Evolutionary conservation across 2,329 filamentous ascomycete genomes (phyloP).

Genomic region (Gremmenia infestans): DNA sequence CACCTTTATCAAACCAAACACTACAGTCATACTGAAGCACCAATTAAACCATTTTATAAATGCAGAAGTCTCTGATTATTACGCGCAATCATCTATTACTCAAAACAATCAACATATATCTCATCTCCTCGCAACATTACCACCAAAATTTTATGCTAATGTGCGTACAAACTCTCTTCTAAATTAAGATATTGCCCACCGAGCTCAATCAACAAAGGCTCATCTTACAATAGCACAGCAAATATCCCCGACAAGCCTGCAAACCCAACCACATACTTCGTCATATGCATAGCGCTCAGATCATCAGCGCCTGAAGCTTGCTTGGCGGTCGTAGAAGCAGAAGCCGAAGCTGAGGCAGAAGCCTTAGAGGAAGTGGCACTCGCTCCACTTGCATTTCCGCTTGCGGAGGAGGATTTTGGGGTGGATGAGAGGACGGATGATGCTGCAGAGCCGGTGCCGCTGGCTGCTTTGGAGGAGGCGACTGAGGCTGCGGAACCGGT

Average conservation of each 20-base stretch:
- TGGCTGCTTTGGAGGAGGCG: background rate
- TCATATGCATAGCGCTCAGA: slow-evolving; percentile 6
- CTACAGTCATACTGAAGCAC: too few species aligned
- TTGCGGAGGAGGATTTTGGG: background rate
- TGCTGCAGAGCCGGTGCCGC: background rate
- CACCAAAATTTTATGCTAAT: background rate
- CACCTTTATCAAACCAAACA: too few species aligned
- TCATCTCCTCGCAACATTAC: too few species aligned
- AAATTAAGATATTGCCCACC: background rate
- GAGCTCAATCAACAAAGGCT: background rate
- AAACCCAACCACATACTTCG: slow-evolving; percentile 11
- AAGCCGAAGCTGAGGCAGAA: background rate
- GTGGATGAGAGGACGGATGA: background rate
- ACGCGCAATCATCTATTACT: background rate
- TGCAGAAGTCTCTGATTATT: background rate
- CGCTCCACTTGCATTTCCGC: background rate
- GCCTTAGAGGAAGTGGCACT: background rate
- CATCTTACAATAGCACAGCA: slow-evolving; percentile 10
- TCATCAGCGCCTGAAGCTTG: slow-evolving; percentile 5
- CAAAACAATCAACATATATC: too few species aligned
- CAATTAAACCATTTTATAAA: too few species aligned
- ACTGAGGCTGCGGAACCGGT: background rate
- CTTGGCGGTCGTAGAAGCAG: slow-evolving; percentile 9
- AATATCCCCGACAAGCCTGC: slow-evolving; percentile 8
- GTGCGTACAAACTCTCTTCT: background rate